Base-by-base conservation (phyloP, 2,329 filamentous ascomycete species). In the Incumbomyces delicatus region DNA sequence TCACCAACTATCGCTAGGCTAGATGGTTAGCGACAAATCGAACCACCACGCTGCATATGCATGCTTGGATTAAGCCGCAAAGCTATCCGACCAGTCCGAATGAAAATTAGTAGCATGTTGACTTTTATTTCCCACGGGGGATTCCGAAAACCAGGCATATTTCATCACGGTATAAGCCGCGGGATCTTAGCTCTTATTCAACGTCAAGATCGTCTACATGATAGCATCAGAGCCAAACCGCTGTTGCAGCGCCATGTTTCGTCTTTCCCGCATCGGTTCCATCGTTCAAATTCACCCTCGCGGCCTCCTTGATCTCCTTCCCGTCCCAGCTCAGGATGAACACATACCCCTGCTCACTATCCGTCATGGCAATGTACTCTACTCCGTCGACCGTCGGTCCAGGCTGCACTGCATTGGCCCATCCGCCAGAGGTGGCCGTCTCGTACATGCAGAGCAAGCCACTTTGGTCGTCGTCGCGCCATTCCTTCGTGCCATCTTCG, bases 361-460 rank as follows among this genome's bases (percentile, higher is more conserved):
- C 56, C 10, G 56, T 58, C 51, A 58, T 30, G 2, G 56, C 58
- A 12, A 61, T 53, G 43, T 60, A 61, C 49, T 61, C 58, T n/a
- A 57, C 48, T 16, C 55, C 58, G 17, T 53, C 49, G 17, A 54
- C 47, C 6, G 54, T 56, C 14, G 54, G 54, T n/a, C 54, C 56
- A 2, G 56, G 56, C 45, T 58, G 53, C 35, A 58, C 44, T 2
- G 56, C 56, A 41, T 58, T 58, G 0, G 56, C 56, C 56, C 56
- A 58, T 1, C 56, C 56, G 13, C 56, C 56, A 27, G 49, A 53
- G 10, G 51, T 58, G 10, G 53, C 38, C 11, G 56, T 57, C 34
- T 54, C 46, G 42, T 52, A 58, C 51, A 58, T 51, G 33, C 35
- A 49, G 18, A 51, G 36, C 20, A 57, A 33, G 12, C 55, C 55